These are phyloP conservation scores for Chlorophyllum brunneum DNA, from an alignment of 768 basidiomycete species.

Conservation along the genomic window DNA sequence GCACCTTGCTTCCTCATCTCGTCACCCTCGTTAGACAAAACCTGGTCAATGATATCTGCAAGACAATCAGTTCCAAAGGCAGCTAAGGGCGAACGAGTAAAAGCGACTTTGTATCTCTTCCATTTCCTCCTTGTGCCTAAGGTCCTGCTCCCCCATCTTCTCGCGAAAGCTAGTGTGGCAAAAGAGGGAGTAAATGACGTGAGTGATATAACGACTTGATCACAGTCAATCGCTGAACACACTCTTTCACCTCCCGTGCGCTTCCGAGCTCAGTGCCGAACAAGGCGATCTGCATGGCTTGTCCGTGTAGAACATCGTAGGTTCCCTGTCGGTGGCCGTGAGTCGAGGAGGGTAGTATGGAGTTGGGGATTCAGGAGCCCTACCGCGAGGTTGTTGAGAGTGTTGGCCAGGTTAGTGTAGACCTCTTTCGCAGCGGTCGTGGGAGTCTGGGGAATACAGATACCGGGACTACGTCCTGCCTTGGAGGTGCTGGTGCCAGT, in stretches of 20 bases:
- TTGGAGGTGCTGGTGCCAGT: neutral
- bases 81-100: neutral
- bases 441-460: neutral
- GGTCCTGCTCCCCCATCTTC: constrained; percentile 40
- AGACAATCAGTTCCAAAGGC: neutral
- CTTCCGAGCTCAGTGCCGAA: constrained; percentile 35
- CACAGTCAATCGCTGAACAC: constrained; percentile 14
- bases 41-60: constrained; percentile 44
- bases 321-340: constrained; percentile 28
- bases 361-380: neutral
- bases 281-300: constrained; percentile 39
- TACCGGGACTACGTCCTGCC: neutral
- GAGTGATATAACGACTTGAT: neutral
- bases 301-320: constrained; percentile 41
- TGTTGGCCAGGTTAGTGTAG: constrained; percentile 7
- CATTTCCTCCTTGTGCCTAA: constrained; percentile 38
- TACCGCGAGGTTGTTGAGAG: constrained; percentile 14
- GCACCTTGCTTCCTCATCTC: constrained; percentile 43
- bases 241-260: constrained; percentile 39
- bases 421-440: neutral
- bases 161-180: constrained; percentile 42
- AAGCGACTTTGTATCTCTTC: constrained; percentile 46
- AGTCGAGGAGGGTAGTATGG: neutral
- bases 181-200: neutral
- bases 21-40: constrained; percentile 39